Evolutionary conservation across 2,329 filamentous ascomycete genomes (phyloP), one percentile per base, ranked within the genome.

Genomic region (Calonectria pteridis): DNA sequence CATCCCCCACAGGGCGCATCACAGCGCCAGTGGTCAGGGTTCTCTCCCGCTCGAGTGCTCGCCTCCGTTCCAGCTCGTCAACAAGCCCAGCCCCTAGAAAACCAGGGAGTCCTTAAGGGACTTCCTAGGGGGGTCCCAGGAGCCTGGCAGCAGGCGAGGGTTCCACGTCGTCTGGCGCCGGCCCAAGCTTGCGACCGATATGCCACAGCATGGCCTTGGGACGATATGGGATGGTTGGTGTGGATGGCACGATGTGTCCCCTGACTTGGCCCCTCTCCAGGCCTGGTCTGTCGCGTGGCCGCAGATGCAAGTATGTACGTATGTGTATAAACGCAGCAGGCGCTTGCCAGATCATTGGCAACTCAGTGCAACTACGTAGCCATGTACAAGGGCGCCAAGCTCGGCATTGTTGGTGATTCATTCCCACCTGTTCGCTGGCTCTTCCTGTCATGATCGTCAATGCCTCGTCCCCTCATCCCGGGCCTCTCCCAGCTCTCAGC

Each of bases 401-500:
- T 73, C 66, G 50, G 51, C 33, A 55, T 18, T 53, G 26, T 28
- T 51, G 33, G 18, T 28, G 46, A 37, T 35, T 67, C 67, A 76
- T 73, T 73, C 78, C 79, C 79, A 80, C 79, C 76, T 68, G 79
- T 81, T 81, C 75, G 78, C 79, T 78, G 72, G 50, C 74, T 75
- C 62, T 72, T 71, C 51, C 73, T 74, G 77, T 76, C 75, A 79
- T 79, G 78, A 80, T 80, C 78, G 77, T 76, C 77, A 63, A 73
- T 80, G 77, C 73, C 69, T 74, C 49, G 77, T 67, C 63, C 71
- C 71, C 62, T 67, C 53, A 73, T 80, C 75, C 77, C 29, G 63
- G 75, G 49, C 69, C 28, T 75, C 59, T 46, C 64, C 67, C 78
- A 66, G 71, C 69, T 37, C 50, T 69, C 73, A 51, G 55, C 63